Evolutionary conservation across 495 filamentous ascomycete genomes (phyloP).

Genomic region (Penicillium ochrochloron): DNA sequence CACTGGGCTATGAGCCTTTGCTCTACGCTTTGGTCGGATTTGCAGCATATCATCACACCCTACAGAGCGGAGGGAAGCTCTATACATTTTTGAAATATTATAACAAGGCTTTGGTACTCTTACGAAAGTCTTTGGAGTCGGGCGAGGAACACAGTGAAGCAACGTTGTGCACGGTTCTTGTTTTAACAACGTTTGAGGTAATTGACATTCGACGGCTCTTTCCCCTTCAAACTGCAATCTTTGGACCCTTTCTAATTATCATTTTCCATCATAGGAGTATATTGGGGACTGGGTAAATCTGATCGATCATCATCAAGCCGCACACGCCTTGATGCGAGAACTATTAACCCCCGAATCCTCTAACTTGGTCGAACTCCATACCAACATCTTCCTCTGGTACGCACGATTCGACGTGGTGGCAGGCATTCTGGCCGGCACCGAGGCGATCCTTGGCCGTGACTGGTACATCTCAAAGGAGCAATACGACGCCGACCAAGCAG

Average conservation of each 20-base stretch:
- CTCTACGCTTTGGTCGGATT: slow-evolving; percentile 91
- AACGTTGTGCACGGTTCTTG: slow-evolving; percentile 87
- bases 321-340: slow-evolving; percentile 76
- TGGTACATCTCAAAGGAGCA: slow-evolving; percentile 76
- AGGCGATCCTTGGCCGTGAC: slow-evolving; percentile 72
- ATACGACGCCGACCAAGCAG: slow-evolving; percentile 62
- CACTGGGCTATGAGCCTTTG: slow-evolving; percentile 78
- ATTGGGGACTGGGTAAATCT: slow-evolving; percentile 94
- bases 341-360: slow-evolving; percentile 79
- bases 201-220: slow-evolving; percentile 27
- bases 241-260: slow-evolving; percentile 4
- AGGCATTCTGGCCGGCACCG: slow-evolving; percentile 78
- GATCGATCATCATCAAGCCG: slow-evolving; percentile 89
- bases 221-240: background rate
- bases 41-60: slow-evolving; percentile 81
- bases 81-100: slow-evolving; percentile 88
- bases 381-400: slow-evolving; percentile 84
- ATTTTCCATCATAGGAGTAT: slow-evolving; percentile 67
- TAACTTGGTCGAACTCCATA: slow-evolving; percentile 67
- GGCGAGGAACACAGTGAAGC: slow-evolving; percentile 70
- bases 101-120: slow-evolving; percentile 77
- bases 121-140: slow-evolving; percentile 72
- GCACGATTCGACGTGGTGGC: slow-evolving; percentile 85
- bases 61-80: slow-evolving; percentile 70
- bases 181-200: slow-evolving; percentile 94